These are phyloP conservation scores for Alternaria hordeiaustralica DNA, from an alignment of 2,329 filamentous ascomycete species.

Conservation along the genomic window DNA sequence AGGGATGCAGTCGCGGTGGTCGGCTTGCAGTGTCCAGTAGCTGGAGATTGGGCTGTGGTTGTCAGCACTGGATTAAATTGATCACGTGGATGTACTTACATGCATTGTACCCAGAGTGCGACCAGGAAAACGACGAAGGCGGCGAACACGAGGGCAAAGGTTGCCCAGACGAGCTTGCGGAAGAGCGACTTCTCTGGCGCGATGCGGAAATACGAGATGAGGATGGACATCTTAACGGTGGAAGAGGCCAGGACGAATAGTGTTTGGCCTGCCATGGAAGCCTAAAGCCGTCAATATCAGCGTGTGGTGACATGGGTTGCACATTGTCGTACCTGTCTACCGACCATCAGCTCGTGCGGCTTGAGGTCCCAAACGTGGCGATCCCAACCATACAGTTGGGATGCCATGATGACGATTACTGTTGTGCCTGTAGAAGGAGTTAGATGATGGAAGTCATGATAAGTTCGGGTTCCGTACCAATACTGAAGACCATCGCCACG, in stretches of 20 bases:
- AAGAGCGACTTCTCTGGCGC: slow-evolving; percentile 49
- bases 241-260: slow-evolving; percentile 49
- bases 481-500: slow-evolving; percentile 40
- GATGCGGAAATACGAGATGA: slow-evolving; percentile 49
- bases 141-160: slow-evolving; percentile 43
- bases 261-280: slow-evolving; percentile 48
- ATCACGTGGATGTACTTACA: slow-evolving; percentile 29
- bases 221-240: slow-evolving; percentile 48
- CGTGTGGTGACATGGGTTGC: slow-evolving; percentile 21
- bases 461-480: slow-evolving; percentile 2
- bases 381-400: slow-evolving; percentile 49
- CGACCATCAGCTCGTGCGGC: slow-evolving; percentile 36
- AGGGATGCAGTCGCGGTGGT: slow-evolving; percentile 50
- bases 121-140: slow-evolving; percentile 46
- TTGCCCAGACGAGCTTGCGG: slow-evolving; percentile 46
- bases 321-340: slow-evolving; percentile 40
- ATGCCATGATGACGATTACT: slow-evolving; percentile 28
- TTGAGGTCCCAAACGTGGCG: slow-evolving; percentile 48
- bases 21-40: slow-evolving; percentile 53
- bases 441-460: background rate
- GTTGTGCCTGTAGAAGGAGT: slow-evolving; percentile 2
- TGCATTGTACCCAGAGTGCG: slow-evolving; percentile 49
- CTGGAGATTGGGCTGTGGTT: slow-evolving; percentile 51
- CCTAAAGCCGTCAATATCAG: slow-evolving; percentile 36
- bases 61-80: slow-evolving; percentile 22